Percentiles rank a stretch among this genome's conserved stretches.
phyloP scores from a whole-genome alignment of 1,284 basidiomycete genomes.

The Naganishia sp. region DNA sequence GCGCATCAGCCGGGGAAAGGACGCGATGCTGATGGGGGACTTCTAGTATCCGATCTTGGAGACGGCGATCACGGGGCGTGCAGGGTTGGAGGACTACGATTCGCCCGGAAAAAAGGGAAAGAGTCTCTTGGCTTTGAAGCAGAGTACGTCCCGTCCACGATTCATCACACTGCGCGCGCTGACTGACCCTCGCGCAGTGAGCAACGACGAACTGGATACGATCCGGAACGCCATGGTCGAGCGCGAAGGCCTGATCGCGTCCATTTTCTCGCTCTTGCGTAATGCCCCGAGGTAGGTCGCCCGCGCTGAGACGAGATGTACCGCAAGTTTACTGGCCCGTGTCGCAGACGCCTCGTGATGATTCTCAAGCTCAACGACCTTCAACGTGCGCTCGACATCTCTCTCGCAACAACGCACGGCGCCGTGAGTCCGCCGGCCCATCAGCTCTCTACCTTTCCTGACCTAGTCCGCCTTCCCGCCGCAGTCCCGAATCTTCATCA shows the following conservation, averaged over 20 bases:
- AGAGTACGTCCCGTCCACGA: conserved; percentile 17
- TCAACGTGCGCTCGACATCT: conserved; percentile 55
- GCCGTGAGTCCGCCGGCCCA: conserved; percentile 41
- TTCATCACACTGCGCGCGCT: conserved; percentile 58
- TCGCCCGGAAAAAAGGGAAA: conserved; percentile 24
- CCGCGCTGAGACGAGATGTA: not conserved
- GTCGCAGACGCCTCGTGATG: conserved; percentile 49
- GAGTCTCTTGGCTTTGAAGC: conserved; percentile 27
- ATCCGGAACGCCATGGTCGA: conserved; percentile 66
- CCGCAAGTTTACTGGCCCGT: not conserved
- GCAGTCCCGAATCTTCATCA: conserved; percentile 80
- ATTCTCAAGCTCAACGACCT: conserved; percentile 61
- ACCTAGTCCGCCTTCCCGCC: conserved; percentile 30
- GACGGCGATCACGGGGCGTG: conserved; percentile 74
- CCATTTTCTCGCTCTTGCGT: conserved; percentile 80
- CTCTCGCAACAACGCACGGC: conserved; percentile 60
- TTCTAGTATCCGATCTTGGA: conserved; percentile 64
- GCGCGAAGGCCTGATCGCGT: conserved; percentile 74
- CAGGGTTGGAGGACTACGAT: conserved; percentile 49
- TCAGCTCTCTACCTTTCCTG: too few species aligned
- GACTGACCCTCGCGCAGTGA: conserved; percentile 57
- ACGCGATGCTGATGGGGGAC: not conserved
- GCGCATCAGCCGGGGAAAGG: conserved; percentile 60
- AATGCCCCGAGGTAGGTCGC: conserved; percentile 67
- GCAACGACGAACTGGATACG: conserved; percentile 71